Evolutionary conservation across 2,329 filamentous ascomycete genomes (phyloP), one percentile per base, ranked within the genome.

Genomic region (Alternaria solani): DNA sequence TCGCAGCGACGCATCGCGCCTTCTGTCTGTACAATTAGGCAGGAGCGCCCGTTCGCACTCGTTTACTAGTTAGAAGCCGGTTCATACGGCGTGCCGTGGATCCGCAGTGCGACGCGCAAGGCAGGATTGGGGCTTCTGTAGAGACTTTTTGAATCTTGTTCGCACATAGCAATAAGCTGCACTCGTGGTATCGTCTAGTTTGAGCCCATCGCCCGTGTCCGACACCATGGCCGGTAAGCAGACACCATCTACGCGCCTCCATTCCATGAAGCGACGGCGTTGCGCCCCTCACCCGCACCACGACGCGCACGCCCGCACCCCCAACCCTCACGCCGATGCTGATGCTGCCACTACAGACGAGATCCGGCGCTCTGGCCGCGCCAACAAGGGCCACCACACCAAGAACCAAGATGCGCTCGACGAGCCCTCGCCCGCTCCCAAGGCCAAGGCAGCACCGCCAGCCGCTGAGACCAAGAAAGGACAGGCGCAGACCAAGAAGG

Each of bases 301-400:
- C 47, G 36, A 48, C 62, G 62, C 67, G 54, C 65, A 53, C 61
- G 43, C 51, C 65, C 28, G 20, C 20, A 32, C 47, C 51, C 53
- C 58, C 18, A 48, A 47, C 18, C 57, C 34, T 44, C 43, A 36
- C 51, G 55, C 57, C 28, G 61, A 69, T 61, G 66, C 77, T 79
- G 63, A 79, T 64, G 42, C 16, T 42, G 23, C 34, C 48, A 41
- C 60, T 67, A 67, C 78, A 90, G 88, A 90, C 67, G 94, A 97
- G 86, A 92, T 93, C 60, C 91, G 95, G 78, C 92, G 95, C 76
- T 99, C 95, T 43, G 94, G 95, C 67, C 91, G 95, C 74, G 93
- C 94, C 72, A 99, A 95, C 66, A 99, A 99, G 78, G 95, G 95
- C 76, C 94, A 97, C 73, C 93, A 98, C 80, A 90, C 89, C 26